Percentiles rank a stretch among this genome's conserved stretches.
These are phyloP conservation scores for Zanthoxylum bungeanum DNA, from an alignment of 345 rosid species.

Conservation along the genomic window DNA sequence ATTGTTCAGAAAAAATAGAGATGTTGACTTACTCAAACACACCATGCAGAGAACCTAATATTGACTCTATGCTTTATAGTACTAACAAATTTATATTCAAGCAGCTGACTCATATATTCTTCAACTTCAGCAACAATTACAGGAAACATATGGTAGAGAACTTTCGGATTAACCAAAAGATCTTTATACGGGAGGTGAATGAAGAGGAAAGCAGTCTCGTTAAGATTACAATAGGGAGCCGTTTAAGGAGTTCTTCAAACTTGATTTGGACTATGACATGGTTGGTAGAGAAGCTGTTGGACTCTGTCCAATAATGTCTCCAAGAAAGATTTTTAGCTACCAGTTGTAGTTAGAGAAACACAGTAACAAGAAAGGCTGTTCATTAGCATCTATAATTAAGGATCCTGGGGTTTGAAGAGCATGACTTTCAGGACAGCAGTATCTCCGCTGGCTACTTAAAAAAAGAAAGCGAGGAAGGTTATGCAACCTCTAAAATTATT, in stretches of 20 bases:
- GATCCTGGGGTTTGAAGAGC: not conserved
- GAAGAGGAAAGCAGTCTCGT: not conserved
- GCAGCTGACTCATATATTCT: not conserved
- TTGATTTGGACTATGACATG: not conserved
- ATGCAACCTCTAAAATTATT: not conserved
- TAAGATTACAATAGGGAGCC: not conserved
- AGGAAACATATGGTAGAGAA: not conserved
- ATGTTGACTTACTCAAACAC: conserved; percentile 5
- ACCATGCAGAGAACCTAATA: not conserved
- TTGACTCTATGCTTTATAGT: not conserved
- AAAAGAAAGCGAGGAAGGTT: not conserved
- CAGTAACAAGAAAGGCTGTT: not conserved
- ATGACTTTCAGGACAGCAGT: not conserved
- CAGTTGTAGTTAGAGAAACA: not conserved
- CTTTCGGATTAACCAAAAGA: not conserved
- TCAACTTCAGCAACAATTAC: not conserved
- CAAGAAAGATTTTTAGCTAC: not conserved
- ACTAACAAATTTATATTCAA: not conserved
- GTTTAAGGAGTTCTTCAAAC: not conserved
- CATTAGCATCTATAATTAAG: not conserved
- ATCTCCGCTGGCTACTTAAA: not conserved
- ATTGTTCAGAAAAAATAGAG: not conserved
- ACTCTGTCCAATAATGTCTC: not conserved
- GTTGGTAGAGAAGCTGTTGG: not conserved
- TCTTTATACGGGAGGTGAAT: not conserved